Conservation (phyloP, 257 asterid genomes). For the Phtheirospermum japonicum region DNA sequence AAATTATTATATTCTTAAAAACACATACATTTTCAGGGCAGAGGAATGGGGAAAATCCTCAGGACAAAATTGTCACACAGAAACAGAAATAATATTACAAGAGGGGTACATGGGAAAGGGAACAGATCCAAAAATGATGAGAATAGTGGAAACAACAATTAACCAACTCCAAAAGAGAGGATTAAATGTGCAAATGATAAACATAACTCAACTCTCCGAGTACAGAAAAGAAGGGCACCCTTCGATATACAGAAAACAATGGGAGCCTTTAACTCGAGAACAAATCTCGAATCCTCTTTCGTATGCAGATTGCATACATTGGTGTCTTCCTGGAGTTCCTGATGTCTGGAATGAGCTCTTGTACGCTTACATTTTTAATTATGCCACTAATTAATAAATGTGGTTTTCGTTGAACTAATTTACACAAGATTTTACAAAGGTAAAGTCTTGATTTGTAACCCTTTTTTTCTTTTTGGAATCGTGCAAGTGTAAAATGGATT, state of each 20-base stretch:
- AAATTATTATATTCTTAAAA: too few species aligned
- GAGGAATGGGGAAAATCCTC: slow-evolving; percentile 67
- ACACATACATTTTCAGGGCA: too few species aligned
- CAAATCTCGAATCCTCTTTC: slow-evolving; percentile 53
- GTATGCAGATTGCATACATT: slow-evolving; percentile 83
- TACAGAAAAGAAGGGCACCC: slow-evolving; percentile 91
- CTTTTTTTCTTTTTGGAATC: too few species aligned
- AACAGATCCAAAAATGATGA: slow-evolving; percentile 80
- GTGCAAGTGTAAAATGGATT: too few species aligned
- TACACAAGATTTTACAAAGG: slow-evolving; percentile 1
- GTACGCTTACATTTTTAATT: slow-evolving; percentile 45
- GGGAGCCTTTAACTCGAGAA: slow-evolving; percentile 56
- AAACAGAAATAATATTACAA: slow-evolving; percentile 44
- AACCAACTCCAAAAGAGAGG: slow-evolving; percentile 50
- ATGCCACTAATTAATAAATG: neutral
- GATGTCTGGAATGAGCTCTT: slow-evolving; percentile 88
- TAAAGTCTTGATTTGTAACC: neutral
- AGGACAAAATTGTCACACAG: slow-evolving; percentile 58
- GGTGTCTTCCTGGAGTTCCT: slow-evolving; percentile 96
- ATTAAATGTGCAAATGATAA: slow-evolving; percentile 53
- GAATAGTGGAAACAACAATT: slow-evolving; percentile 51
- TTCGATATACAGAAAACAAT: slow-evolving; percentile 68
- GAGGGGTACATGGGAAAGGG: slow-evolving; percentile 63
- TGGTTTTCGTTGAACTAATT: neutral
- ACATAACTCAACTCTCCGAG: slow-evolving; percentile 78